These are phyloP conservation scores for Linnemannia zychae DNA, from an alignment of 192 early-diverging fungal genomes.

Conservation along the genomic window DNA sequence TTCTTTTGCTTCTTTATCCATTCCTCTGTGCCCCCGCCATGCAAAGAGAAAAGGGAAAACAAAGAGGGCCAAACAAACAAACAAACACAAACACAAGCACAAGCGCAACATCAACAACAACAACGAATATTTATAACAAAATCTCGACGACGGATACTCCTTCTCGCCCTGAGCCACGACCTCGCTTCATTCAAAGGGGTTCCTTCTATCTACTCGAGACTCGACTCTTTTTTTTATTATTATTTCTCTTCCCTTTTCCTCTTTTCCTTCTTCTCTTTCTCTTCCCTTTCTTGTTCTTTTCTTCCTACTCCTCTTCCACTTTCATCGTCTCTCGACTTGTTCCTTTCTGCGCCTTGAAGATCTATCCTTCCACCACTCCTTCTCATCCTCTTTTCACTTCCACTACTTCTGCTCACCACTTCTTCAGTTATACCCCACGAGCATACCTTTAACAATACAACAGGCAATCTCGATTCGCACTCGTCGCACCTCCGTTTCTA, in stretches of 20 bases:
- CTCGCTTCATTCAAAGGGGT: neutral
- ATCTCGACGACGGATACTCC: neutral
- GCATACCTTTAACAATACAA: neutral
- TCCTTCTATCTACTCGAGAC: constrained; percentile 1
- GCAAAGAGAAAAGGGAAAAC: constrained; percentile 7
- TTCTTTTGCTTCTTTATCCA: neutral
- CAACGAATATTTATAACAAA: neutral
- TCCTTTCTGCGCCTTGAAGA: constrained; percentile 5
- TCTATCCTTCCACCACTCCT: constrained; percentile 3
- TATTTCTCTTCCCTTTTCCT: constrained; percentile 25
- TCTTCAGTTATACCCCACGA: neutral
- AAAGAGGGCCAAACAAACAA: neutral
- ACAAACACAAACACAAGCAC: neutral
- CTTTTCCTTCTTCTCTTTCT: neutral
- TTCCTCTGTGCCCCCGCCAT: neutral
- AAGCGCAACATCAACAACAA: neutral
- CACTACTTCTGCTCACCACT: neutral
- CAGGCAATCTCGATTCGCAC: constrained; percentile 20
- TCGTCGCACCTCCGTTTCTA: neutral
- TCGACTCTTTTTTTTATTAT: constrained; percentile 21
- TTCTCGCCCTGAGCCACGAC: constrained; percentile 5
- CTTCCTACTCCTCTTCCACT: neutral
- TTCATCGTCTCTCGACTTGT: neutral
- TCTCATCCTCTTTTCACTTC: neutral
- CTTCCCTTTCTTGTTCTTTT: constrained; percentile 1